Conservation (phyloP, 306 rosid species). For the Rosa rugosa region DNA sequence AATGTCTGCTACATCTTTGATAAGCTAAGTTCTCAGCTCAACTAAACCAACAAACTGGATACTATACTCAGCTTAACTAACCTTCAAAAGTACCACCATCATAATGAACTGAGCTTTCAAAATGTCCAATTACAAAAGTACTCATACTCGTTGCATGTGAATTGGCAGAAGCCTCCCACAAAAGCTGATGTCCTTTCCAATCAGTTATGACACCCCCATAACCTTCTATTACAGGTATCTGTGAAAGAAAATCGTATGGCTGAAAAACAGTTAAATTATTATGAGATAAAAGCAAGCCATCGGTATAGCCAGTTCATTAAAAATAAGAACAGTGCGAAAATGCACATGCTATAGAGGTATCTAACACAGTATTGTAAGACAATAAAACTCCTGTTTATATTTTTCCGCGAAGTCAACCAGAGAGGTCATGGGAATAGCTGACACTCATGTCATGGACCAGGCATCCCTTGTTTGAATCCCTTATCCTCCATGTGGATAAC, state of each 20-base stretch:
- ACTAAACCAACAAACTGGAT: too few relatives aligned
- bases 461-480: not conserved
- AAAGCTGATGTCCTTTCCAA: conserved; percentile 80
- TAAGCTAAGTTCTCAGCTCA: too few relatives aligned
- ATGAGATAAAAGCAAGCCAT: not conserved
- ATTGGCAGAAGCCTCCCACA: conserved; percentile 82
- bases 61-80: too few relatives aligned
- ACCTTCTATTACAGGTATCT: conserved; percentile 89
- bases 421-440: not conserved
- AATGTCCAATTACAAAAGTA: too few relatives aligned
- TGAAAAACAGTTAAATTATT: conserved; percentile 33
- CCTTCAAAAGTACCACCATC: too few relatives aligned
- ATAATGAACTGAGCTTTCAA: too few relatives aligned
- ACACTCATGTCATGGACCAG: not conserved
- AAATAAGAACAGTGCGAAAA: not conserved
- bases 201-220: conserved; percentile 92
- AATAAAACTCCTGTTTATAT: not conserved
- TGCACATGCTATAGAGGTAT: not conserved
- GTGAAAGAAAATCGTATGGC: conserved; percentile 91
- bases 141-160: conserved; percentile 61
- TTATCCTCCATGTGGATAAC: not conserved
- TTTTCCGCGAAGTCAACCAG: not conserved
- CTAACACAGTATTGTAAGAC: not conserved
- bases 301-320: not conserved
- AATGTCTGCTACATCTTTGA: too few relatives aligned